Base-by-base conservation (phyloP, 768 basidiomycete species). In the Trametes sanguinea region DNA sequence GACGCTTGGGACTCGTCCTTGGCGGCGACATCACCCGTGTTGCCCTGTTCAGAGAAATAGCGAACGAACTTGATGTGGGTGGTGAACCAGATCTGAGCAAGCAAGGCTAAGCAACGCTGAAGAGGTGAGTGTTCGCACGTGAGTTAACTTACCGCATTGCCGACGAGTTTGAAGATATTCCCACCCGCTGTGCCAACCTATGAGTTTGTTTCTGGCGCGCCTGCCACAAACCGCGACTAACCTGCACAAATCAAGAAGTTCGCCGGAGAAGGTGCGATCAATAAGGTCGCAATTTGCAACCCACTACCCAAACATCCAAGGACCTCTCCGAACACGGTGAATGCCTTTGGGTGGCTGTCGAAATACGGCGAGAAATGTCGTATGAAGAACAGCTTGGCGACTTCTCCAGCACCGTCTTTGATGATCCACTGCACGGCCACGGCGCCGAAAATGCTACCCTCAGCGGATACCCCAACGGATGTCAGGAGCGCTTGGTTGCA, bases 371-470 rank as follows among this genome's bases (percentile, higher is more conserved):
- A 66, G 61, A 64, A 72, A 17, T 60, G 60, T 35, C 68, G 65
- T 29, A 72, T 72, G 63, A 72, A 70, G 63, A 69, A 72, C n/a
- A 72, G 59, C 64, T 72, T 72, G 43, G 71, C 69, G 22, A 72
- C 57, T 56, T 72, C 71, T 1, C 71, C 71, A 9, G 71, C 71
- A 22, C 71, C 71, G 57, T 72, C 71, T 51, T 72, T 72, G 59
- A 72, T 72, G 60, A 72, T 69, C 71, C 71, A 72, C 54, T 72
- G 71, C n/a, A 69, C 68, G 29, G 69, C 69, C 27, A 72, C 71
- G 17, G 71, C 71, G 9, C 71, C 71, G 44, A 72, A 70, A 3
- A 72, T 64, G 54, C 69, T 70, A 55, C 68, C 71, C 51, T 70
- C 71, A 11, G 71, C 71, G 22, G 68, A 69, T 30, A 72, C 65